phyloP scores from a whole-genome alignment of 306 rosid species.

The Lathyrus tuberosus region DNA sequence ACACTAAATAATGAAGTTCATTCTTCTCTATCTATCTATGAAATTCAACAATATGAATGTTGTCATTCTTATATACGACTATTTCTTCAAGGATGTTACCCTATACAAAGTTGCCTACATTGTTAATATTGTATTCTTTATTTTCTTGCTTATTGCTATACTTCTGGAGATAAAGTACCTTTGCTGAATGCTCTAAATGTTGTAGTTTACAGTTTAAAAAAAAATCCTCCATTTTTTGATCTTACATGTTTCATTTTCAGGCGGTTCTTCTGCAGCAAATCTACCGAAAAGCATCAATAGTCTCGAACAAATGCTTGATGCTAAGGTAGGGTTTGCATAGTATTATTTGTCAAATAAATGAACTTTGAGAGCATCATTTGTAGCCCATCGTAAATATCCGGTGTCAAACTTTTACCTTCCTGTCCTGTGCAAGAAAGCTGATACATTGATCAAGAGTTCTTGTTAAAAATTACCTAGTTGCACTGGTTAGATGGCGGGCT shows the following conservation, averaged over 20 bases:
- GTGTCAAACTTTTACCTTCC: conserved; percentile 14
- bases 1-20: neutral
- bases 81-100: conserved; percentile 22
- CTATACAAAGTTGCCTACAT: conserved; percentile 9
- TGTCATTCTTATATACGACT: conserved; percentile 4
- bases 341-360: conserved; percentile 30
- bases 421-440: conserved; percentile 25
- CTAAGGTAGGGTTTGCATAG: conserved; percentile 65
- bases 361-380: conserved; percentile 15
- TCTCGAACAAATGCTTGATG: conserved; percentile 80
- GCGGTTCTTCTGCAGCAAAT: conserved; percentile 62
- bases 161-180: neutral
- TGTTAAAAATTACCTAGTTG: conserved; percentile 25
- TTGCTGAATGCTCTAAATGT: conserved; percentile 20
- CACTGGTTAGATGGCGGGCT: conserved; percentile 20
- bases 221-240: conserved; percentile 26
- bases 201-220: conserved; percentile 25
- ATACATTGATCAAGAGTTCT: conserved; percentile 26
- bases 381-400: conserved; percentile 26
- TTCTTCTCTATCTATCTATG: neutral
- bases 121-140: conserved; percentile 19
- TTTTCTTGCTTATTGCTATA: conserved; percentile 9
- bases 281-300: conserved; percentile 85
- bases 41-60: neutral
- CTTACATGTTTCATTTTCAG: conserved; percentile 53